Conservation (phyloP, 441 rosid genomes). For the Aquilaria agallochum region DNA sequence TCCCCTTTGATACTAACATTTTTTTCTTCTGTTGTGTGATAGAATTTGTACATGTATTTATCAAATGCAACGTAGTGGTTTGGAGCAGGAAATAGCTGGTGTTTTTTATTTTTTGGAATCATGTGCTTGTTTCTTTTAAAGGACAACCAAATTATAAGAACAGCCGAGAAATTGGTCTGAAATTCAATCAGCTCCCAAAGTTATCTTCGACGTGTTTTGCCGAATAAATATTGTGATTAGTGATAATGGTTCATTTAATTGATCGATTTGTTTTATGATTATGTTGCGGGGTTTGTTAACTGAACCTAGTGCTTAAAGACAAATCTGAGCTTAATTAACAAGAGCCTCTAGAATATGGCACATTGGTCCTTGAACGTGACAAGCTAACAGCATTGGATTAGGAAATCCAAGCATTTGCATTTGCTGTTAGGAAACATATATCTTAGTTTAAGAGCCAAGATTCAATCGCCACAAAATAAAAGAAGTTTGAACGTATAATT, state of each 20-base stretch:
- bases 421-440: no score
- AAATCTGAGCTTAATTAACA: constrained; percentile 4
- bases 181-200: no score
- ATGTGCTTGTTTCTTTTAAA: constrained; percentile 1
- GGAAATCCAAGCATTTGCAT: no score
- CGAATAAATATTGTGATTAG: no score
- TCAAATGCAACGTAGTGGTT: constrained; percentile 20
- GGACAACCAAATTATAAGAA: background rate
- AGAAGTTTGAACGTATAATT: no score
- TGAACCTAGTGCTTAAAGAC: constrained; percentile 2
- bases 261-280: background rate
- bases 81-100: constrained; percentile 7
- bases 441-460: no score
- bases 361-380: background rate
- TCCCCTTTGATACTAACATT: background rate
- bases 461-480: no score
- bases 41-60: background rate
- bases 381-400: no score
- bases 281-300: background rate
- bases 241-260: no score
- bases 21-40: background rate
- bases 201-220: no score
- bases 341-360: constrained; percentile 11
- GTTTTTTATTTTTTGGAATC: constrained; percentile 9
- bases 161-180: background rate